Percentiles rank a stretch among this genome's conserved stretches.
phyloP scores from a whole-genome alignment of 192 early-diverging fungal genomes.

The Neocallimastix lanati region DNA sequence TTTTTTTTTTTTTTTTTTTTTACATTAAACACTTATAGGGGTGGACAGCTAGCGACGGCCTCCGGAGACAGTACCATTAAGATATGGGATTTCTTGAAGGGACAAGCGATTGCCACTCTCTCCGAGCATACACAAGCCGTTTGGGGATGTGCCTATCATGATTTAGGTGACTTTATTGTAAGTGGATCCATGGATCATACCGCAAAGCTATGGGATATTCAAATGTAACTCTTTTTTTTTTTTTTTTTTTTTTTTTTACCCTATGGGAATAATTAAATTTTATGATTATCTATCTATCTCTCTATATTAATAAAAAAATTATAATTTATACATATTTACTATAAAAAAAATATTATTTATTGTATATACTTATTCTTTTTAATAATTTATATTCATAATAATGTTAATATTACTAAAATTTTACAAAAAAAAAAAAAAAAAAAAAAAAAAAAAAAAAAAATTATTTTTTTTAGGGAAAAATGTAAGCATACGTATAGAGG shows the following conservation, averaged over 20 bases:
- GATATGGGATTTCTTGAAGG: constrained; percentile 34
- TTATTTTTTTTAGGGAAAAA: constrained; percentile 10
- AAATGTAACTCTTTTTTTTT: constrained; percentile 11
- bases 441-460: too few relatives aligned
- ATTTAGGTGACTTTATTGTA: constrained; percentile 24
- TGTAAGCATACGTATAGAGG: constrained; percentile 34
- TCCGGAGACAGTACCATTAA: constrained; percentile 37
- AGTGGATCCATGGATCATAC: constrained; percentile 34
- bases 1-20: too few relatives aligned
- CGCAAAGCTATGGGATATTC: constrained; percentile 34
- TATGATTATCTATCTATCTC: too few relatives aligned
- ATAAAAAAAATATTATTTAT: too few relatives aligned
- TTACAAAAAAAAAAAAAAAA: too few relatives aligned
- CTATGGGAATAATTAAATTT: too few relatives aligned
- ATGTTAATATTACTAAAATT: too few relatives aligned
- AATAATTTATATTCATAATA: too few relatives aligned
- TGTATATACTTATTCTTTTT: too few relatives aligned
- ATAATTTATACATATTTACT: too few relatives aligned
- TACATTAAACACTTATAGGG: constrained; percentile 8
- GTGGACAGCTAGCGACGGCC: constrained; percentile 30
- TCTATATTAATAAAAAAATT: too few relatives aligned
- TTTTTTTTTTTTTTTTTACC: too few relatives aligned
- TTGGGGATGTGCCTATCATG: constrained; percentile 35
- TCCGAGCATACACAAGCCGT: constrained; percentile 34
- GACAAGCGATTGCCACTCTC: constrained; percentile 20